Evolutionary conservation across 192 early-diverging fungal genomes (phyloP), one percentile per base, ranked within the genome.

Genomic region (Coemansia sp.): DNA sequence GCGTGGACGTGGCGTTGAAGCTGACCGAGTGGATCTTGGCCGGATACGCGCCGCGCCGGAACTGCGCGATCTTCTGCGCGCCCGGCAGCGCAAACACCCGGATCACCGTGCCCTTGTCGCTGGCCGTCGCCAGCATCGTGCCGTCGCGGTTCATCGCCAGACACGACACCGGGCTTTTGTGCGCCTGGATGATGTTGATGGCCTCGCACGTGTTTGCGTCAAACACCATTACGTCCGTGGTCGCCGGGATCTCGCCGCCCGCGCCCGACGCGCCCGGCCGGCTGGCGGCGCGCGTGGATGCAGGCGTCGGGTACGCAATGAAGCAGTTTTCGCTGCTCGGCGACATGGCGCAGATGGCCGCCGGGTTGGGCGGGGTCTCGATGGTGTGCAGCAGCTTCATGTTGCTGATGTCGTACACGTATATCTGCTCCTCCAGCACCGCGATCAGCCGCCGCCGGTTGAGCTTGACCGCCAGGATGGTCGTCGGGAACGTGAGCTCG

Each of bases 61-160:
- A 95, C 74, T 97, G 93, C 61, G 85, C 88, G 15, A 97, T 75
- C 54, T 92, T 88, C 52, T 88, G 75, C 14, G 89, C 93, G 44
- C 87, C 80, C 9, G 92, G 88, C 17, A 95, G 82, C 12, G 89
- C 83, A 65, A 93, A 97, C 5, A 99, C 93, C 27, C 96, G 84
- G 53, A 99, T 96, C 1, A 99, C 90, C 1, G 96, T 99, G 8
- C 96, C 96, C 87, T 96, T 96, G 62, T 97, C 94, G 66, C 90
- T 93, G 15, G 93, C 84, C 0, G 94, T 97, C 20, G 96, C 96
- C 23, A 97, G 73, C 80, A 95, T 71, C 0, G 89, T 90, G n/a
- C 96, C 95, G 23, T 94, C 89, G 40, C 82, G 84, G 71, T 88
- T 94, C 65, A 96, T 95, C 8, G 84, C 81, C 47, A 99, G 80